A percentile compares a stretch with the other conserved stretches of the same genome.
Evolutionary conservation across 495 filamentous ascomycete species (phyloP).

Genomic region (Massariosphaeria phaeospora): DNA sequence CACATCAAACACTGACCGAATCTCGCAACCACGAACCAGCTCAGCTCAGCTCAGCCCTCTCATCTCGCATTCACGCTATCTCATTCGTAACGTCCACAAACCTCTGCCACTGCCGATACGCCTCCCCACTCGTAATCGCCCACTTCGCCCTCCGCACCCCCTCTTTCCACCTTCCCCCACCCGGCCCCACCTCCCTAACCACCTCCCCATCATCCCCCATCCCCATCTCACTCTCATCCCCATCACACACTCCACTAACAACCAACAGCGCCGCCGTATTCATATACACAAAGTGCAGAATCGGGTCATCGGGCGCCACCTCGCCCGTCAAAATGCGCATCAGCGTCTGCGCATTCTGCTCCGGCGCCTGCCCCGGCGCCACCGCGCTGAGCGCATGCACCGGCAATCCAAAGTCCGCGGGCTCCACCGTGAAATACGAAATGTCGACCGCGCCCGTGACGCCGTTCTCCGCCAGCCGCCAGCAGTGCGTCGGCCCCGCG

Average conservation of each 20-base stretch:
- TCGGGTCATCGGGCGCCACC: constrained; percentile 67
- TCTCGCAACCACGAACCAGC: too few species aligned
- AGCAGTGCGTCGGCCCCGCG: constrained; percentile 80
- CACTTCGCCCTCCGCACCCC: constrained; percentile 78
- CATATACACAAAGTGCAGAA: constrained; percentile 87
- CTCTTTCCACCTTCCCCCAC: constrained; percentile 85
- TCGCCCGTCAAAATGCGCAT: constrained; percentile 68
- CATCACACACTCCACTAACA: constrained; percentile 77
- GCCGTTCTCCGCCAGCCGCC: constrained; percentile 61
- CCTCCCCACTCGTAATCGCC: constrained; percentile 75
- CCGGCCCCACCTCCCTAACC: constrained; percentile 72
- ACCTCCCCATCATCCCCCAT: constrained; percentile 68
- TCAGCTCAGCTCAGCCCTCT: neutral
- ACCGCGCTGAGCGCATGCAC: constrained; percentile 70
- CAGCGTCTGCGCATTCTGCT: constrained; percentile 81
- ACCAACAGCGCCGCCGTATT: constrained; percentile 89
- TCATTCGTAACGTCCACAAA: constrained; percentile 42
- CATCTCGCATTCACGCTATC: neutral
- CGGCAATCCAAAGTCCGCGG: constrained; percentile 78
- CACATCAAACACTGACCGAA: too few species aligned
- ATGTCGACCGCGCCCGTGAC: constrained; percentile 53
- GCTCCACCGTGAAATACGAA: constrained; percentile 68
- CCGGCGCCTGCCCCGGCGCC: constrained; percentile 74
- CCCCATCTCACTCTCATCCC: constrained; percentile 69
- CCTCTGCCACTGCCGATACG: constrained; percentile 58